Evolutionary conservation across 257 asterid species (phyloP).

Genomic region (Przewalskia tangutica): DNA sequence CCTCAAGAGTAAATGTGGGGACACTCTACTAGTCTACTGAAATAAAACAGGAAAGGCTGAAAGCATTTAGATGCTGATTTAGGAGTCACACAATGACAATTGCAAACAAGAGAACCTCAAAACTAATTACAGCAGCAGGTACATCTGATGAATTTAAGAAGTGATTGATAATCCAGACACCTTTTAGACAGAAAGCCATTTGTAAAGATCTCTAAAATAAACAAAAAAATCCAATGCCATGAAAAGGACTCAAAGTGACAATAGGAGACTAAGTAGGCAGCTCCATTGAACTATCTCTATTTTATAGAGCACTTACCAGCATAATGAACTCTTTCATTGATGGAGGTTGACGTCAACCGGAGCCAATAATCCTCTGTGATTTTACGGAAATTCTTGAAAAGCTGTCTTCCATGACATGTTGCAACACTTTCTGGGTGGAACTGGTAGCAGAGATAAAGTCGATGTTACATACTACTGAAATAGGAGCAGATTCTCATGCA

Average conservation of each 20-base stretch:
- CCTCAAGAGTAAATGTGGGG: constrained; percentile 31
- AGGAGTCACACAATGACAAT: not conserved
- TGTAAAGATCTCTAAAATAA: not conserved
- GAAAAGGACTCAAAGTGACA: not conserved
- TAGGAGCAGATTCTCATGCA: not conserved
- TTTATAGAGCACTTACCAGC: constrained; percentile 50
- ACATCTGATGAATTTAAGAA: not conserved
- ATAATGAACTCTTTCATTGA: constrained; percentile 30
- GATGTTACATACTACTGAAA: constrained; percentile 2
- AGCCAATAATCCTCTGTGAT: constrained; percentile 80
- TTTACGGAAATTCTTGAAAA: constrained; percentile 75
- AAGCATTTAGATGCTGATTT: not conserved
- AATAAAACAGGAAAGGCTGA: not conserved
- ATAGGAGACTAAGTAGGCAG: not conserved
- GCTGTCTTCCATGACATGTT: constrained; percentile 69
- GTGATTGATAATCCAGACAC: not conserved
- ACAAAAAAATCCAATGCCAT: not conserved
- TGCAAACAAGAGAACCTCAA: not conserved
- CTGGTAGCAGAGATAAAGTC: constrained; percentile 29
- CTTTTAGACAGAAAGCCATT: not conserved
- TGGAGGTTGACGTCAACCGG: constrained; percentile 45
- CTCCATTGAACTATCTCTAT: not conserved
- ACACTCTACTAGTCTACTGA: not conserved
- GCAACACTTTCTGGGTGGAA: constrained; percentile 98
- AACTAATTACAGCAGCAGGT: not conserved